phyloP scores from a whole-genome alignment of 2,329 filamentous ascomycete genomes.

The Venturia effusa region DNA sequence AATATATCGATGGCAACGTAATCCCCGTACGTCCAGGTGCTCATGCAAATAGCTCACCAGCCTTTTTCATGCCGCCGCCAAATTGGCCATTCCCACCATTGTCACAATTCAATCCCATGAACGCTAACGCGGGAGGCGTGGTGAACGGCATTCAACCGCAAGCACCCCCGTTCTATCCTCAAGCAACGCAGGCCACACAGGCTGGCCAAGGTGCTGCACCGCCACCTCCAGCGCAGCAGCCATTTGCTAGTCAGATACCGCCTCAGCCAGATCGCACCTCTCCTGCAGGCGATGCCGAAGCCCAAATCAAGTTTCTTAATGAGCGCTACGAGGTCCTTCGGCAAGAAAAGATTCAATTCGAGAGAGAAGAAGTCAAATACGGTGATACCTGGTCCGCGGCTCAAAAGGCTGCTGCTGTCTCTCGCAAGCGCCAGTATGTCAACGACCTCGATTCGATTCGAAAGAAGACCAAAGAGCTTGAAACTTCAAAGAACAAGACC shows the following conservation, averaged over 20 bases:
- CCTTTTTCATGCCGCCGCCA: slow-evolving; percentile 25
- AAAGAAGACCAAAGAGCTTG: slow-evolving; percentile 12
- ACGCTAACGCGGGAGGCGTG: not conserved
- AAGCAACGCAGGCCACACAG: not conserved
- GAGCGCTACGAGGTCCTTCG: slow-evolving; percentile 8
- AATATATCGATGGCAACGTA: slow-evolving; percentile 26
- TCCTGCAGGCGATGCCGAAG: not conserved
- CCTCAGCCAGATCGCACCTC: not conserved
- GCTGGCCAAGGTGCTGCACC: not conserved
- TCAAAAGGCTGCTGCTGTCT: slow-evolving; percentile 4
- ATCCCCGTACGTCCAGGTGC: slow-evolving; percentile 20
- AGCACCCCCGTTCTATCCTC: slow-evolving; percentile 2
- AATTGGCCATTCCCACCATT: slow-evolving; percentile 18
- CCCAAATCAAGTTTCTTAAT: slow-evolving; percentile 6
- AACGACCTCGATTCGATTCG: slow-evolving; percentile 10
- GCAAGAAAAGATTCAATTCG: slow-evolving; percentile 9
- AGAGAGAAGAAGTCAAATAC: slow-evolving; percentile 11
- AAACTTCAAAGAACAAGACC: not conserved
- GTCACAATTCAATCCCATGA: not conserved
- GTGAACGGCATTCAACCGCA: not conserved
- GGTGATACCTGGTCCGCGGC: not conserved
- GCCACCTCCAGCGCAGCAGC: not conserved
- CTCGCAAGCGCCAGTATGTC: slow-evolving; percentile 10
- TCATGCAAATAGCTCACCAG: slow-evolving; percentile 21
- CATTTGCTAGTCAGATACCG: not conserved